These are phyloP conservation scores for Aspergillus sparsus DNA, from an alignment of 495 filamentous ascomycete species.

Conservation along the genomic window DNA sequence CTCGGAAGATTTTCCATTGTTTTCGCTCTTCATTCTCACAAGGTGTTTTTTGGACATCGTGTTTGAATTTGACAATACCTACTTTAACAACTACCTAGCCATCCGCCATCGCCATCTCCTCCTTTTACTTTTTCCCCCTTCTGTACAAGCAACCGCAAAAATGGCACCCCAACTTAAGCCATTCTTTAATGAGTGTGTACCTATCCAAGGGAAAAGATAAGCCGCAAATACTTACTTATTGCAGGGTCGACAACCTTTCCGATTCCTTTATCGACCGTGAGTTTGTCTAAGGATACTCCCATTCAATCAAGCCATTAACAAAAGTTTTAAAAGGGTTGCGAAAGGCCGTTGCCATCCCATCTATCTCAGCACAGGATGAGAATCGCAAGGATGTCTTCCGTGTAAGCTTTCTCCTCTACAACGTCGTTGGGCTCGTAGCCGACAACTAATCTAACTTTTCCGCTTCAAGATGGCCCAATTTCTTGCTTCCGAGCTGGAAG, in stretches of 20 bases:
- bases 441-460: slow-evolving; percentile 12
- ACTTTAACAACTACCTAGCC: no score
- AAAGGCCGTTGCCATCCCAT: slow-evolving; percentile 93
- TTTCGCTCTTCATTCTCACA: no score
- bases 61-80: no score
- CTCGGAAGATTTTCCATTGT: no score
- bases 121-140: no score
- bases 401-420: slow-evolving; percentile 35
- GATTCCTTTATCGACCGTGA: slow-evolving; percentile 84
- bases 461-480: slow-evolving; percentile 82
- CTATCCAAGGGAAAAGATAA: neutral
- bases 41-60: no score
- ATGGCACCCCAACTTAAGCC: slow-evolving; percentile 84
- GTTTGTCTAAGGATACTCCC: slow-evolving; percentile 23
- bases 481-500: slow-evolving; percentile 76
- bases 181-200: slow-evolving; percentile 74
- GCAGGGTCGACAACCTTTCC: slow-evolving; percentile 74
- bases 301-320: neutral
- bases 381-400: slow-evolving; percentile 84
- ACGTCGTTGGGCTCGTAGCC: neutral
- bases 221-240: neutral
- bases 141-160: slow-evolving; percentile 31
- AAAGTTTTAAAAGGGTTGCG: slow-evolving; percentile 56
- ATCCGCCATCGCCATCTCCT: no score
- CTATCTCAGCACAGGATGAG: slow-evolving; percentile 86